Evolutionary conservation across 192 early-diverging fungal species (phyloP), one percentile per base, ranked within the genome.

Genomic region (Backusella sp.): DNA sequence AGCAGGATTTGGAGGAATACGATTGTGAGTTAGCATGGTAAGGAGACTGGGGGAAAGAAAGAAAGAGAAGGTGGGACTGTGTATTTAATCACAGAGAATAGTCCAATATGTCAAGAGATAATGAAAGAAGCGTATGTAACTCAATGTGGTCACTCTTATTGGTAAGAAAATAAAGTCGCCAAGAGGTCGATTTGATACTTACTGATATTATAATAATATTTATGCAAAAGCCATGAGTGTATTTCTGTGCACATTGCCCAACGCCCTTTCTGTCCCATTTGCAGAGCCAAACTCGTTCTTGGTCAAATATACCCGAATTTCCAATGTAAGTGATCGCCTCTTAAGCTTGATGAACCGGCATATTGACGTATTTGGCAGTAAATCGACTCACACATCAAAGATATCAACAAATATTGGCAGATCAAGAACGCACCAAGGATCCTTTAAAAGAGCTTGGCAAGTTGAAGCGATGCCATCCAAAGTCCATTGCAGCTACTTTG

Each of bases 241-340:
- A 96, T 97, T 56, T 83, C 84, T 3, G 77, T 83, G 21, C 92
- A 96, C 76, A 84, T 96, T 2, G 44, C 79, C 7, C 79, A 83
- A 8, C 81, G 85, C 34, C 83, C 85, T 26, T 82, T 80, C 42
- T 97, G 96, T 67, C 96, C 96, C 1, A 82, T 86, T 0, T 97
- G 96, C 79, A 75, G 84, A 71, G 76, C 82, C 14, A 44, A 85
- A 37, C 76, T 96, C 15, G 84, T 74, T 37, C 70, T 82, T 34
- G 87, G 90, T 76, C 87, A 96, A 74, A 94, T 96, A 56, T 95
- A 87, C 74, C 96, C 96, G 15, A 97, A 96, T 81, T 95, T 94
- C 79, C 81, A 87, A 76, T 77, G 92, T 91, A 79, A 84, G 85
- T 81, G 26, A n/a, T 37, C 14, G 56, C 19, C 19, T 71, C 17